A percentile compares a stretch with the other conserved stretches of the same genome.
These are phyloP conservation scores for Amanita fuliginea DNA, from an alignment of 768 basidiomycete genomes.

Conservation along the genomic window DNA sequence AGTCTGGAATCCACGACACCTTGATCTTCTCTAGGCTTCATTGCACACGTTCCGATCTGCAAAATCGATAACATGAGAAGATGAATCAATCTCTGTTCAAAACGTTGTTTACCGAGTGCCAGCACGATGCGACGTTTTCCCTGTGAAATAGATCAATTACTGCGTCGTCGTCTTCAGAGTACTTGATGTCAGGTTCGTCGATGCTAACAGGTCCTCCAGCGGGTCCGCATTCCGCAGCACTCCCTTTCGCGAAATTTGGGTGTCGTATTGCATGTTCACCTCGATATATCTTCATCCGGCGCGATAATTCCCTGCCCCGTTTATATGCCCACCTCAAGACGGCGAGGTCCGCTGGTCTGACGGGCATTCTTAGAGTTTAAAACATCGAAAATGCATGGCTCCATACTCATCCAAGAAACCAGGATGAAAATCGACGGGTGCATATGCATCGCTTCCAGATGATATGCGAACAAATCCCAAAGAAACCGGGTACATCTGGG, in stretches of 20 bases:
- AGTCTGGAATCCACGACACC: constrained; percentile 55
- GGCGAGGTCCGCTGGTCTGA: constrained; percentile 30
- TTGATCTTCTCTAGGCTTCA: constrained; percentile 45
- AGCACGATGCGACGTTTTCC: constrained; percentile 25
- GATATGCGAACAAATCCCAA: constrained; percentile 38
- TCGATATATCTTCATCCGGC: constrained; percentile 37
- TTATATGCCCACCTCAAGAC: constrained; percentile 45
- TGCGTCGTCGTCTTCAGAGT: constrained; percentile 29
- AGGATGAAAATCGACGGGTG: constrained; percentile 32
- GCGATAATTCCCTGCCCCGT: constrained; percentile 36
- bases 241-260: constrained; percentile 25
- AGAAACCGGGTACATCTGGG: constrained; percentile 34
- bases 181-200: constrained; percentile 24
- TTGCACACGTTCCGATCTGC: constrained; percentile 56
- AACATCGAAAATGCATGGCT: background rate
- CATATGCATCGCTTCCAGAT: constrained; percentile 27
- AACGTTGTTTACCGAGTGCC: constrained; percentile 29
- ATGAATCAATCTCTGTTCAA: background rate
- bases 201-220: constrained; percentile 20
- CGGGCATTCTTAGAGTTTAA: background rate
- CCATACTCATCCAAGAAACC: constrained; percentile 33
- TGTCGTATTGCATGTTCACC: constrained; percentile 27
- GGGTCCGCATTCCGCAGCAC: constrained; percentile 16
- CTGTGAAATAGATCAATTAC: constrained; percentile 30
- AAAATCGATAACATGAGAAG: background rate